Evolutionary conservation across 2,329 filamentous ascomycete genomes (phyloP).

Genomic region (Colletotrichum viniferum): DNA sequence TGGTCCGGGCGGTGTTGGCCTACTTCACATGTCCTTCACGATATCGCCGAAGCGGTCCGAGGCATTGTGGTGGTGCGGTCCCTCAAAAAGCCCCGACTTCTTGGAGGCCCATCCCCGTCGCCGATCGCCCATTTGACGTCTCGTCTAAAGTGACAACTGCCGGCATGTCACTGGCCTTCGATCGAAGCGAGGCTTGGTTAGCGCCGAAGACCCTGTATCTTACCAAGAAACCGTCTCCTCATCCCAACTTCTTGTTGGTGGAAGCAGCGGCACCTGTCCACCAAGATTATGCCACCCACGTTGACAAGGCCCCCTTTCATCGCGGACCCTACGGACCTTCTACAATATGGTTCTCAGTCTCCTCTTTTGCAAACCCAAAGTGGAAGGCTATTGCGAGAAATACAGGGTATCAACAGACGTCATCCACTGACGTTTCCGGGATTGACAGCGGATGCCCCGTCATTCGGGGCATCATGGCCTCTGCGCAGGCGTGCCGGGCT

Average conservation of each 20-base stretch:
- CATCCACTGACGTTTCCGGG: background rate
- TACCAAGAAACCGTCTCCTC: background rate
- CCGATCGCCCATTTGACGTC: constrained; percentile 1
- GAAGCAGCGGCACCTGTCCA: background rate
- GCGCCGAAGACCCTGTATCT: background rate
- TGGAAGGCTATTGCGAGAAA: background rate
- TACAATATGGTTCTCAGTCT: background rate
- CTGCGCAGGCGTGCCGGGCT: background rate
- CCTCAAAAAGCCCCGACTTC: background rate
- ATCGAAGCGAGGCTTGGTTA: background rate
- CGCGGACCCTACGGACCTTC: background rate
- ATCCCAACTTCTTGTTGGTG: background rate
- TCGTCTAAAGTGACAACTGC: background rate
- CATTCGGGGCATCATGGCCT: background rate
- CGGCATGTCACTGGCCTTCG: background rate
- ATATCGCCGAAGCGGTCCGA: background rate
- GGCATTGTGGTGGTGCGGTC: background rate
- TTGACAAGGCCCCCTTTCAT: background rate
- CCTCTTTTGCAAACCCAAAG: background rate
- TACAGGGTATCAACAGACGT: background rate
- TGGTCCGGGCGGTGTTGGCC: background rate
- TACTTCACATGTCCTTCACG: background rate
- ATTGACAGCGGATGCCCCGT: background rate
- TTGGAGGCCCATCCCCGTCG: background rate
- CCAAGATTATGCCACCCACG: background rate